These are phyloP conservation scores for Chernovozyma aurita DNA, from an alignment of 1,139 yeast species.

Conservation along the genomic window DNA sequence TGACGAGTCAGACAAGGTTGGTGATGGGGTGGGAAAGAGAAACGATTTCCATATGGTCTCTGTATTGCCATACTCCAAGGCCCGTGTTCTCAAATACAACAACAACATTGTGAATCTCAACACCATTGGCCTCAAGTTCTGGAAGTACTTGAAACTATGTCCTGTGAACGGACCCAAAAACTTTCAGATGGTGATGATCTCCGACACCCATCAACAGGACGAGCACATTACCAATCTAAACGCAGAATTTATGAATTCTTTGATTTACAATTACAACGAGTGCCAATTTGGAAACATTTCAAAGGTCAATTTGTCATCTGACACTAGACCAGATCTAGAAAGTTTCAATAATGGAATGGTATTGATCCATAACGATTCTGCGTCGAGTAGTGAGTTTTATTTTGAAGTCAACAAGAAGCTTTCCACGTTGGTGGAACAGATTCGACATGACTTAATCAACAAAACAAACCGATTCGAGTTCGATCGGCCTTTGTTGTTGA, in stretches of 20 bases:
- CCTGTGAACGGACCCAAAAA: constrained; percentile 49
- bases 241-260: constrained; percentile 34
- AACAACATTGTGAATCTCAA: constrained; percentile 31
- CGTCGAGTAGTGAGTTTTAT: constrained; percentile 12
- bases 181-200: constrained; percentile 49
- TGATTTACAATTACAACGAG: constrained; percentile 41
- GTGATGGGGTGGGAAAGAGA: no score
- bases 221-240: constrained; percentile 1
- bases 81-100: constrained; percentile 27
- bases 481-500: constrained; percentile 43
- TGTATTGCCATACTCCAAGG: constrained; percentile 21
- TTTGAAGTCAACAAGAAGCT: constrained; percentile 28
- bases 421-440: constrained; percentile 29
- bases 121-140: constrained; percentile 37
- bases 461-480: constrained; percentile 41
- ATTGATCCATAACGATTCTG: constrained; percentile 15
- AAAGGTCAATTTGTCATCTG: constrained; percentile 27
- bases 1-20: constrained; percentile 16
- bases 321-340: constrained; percentile 30
- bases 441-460: constrained; percentile 37
- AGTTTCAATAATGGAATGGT: constrained; percentile 32
- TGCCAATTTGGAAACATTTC: constrained; percentile 46
- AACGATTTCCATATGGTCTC: no score
- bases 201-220: constrained; percentile 3
- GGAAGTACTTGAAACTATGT: constrained; percentile 54